Evolutionary conservation across 108 stramenopile species (phyloP), one percentile per base, ranked within the genome.

Genomic region (Mediolabrus comicus): DNA sequence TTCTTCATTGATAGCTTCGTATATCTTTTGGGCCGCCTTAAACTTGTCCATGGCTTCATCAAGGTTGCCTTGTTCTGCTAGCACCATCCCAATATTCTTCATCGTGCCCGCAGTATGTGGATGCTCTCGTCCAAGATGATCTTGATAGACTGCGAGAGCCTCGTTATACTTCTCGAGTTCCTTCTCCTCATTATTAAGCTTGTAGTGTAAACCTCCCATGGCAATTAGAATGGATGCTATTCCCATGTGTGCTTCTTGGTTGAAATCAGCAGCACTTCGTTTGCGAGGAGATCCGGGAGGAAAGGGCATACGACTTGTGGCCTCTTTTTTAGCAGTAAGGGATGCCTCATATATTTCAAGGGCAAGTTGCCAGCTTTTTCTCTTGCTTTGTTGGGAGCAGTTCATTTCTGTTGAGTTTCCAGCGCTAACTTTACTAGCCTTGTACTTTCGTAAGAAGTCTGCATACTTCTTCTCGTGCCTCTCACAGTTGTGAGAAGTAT

Each of bases 61-160:
- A 55, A 86, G 85, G 32, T 87, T 71, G 9, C 90, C 90, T 62
- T 83, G 65, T 65, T 91, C 90, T 33, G 90, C 90, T 4, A 91
- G 74, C 24, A 91, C 90, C 87, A 87, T 91, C 13, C 90, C 90
- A 59, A 91, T 91, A 36, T 91, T 91, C 43, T 91, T 91, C 54
- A 84, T 83, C 4, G 90, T 88, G 2, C 90, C 90, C 1, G 90
- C 90, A 43, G 88, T 87, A 62, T 84, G 87, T 3, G 81, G 67
- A 54, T 88, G 87, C 27, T 86, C 78, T 27, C 82, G 80, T 13
- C 90, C 90, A 27, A 87, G 81, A 9, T 81, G 70, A n/a, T 76
- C 63, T 27, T 59, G 54, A 58, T 91, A 91, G 4, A 88, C 77
- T 22, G 34, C 59, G 55, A 87, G 84, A 22, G 90, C 90, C 41